These are phyloP conservation scores for Podaxis sp. DNA, from an alignment of 768 basidiomycete species.

Conservation along the genomic window DNA sequence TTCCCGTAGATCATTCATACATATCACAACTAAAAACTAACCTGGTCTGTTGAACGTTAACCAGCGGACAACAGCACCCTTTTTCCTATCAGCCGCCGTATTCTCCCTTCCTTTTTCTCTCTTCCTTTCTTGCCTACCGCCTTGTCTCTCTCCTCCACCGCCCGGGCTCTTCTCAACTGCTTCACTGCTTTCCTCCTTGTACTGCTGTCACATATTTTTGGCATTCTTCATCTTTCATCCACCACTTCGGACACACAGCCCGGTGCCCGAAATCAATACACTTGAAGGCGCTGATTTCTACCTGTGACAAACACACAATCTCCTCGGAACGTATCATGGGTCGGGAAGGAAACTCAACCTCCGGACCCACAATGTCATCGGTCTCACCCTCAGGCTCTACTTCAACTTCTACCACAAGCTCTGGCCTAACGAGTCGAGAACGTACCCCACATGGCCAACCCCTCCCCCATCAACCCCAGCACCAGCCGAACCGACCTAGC, in stretches of 20 bases:
- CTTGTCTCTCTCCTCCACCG: background rate
- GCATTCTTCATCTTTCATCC: background rate
- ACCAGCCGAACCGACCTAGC: slow-evolving; percentile 1
- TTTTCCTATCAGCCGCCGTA: background rate
- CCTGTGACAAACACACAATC: background rate
- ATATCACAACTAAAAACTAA: slow-evolving; percentile 5
- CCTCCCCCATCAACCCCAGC: background rate
- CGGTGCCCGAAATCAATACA: background rate
- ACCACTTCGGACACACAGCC: background rate
- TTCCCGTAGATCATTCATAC: slow-evolving; percentile 7
- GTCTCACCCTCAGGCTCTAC: background rate
- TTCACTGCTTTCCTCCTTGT: background rate
- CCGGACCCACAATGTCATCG: background rate
- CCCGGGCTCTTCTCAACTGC: background rate
- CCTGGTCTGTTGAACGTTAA: slow-evolving; percentile 8
- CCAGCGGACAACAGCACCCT: background rate
- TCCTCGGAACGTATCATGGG: background rate
- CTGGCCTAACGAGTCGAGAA: background rate
- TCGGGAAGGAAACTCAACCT: background rate
- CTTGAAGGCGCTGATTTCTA: too few species aligned
- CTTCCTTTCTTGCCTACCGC: background rate
- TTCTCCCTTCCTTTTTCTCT: background rate
- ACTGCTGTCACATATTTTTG: background rate
- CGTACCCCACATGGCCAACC: background rate
- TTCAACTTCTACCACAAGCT: background rate